These are phyloP conservation scores for Protomyces gravidus DNA, from an alignment of 1,139 yeast species.

Conservation along the genomic window DNA sequence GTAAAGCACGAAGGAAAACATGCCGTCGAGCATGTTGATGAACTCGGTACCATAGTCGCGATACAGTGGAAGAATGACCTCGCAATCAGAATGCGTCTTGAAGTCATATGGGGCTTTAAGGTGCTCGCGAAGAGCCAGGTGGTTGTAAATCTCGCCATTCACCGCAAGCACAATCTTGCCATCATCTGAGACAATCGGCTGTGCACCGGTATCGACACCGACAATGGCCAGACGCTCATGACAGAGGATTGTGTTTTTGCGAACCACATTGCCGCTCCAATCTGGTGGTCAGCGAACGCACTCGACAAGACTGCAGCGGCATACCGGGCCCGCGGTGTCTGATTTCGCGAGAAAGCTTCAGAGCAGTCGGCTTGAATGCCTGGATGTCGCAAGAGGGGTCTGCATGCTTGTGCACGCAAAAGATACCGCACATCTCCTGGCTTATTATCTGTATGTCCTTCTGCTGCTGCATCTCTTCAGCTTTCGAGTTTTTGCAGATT, in stretches of 20 bases:
- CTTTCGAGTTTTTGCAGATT: too few relatives aligned
- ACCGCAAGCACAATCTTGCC: conserved; percentile 73
- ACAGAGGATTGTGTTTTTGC: conserved; percentile 57
- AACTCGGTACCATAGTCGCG: conserved; percentile 82
- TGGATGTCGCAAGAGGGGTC: conserved; percentile 54
- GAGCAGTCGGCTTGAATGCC: conserved; percentile 77
- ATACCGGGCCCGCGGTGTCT: conserved; percentile 97
- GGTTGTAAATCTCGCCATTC: conserved; percentile 98
- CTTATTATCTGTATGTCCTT: too few relatives aligned
- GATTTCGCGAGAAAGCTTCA: conserved; percentile 72
- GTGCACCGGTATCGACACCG: conserved; percentile 70
- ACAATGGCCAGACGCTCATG: conserved; percentile 66
- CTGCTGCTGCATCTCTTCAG: too few relatives aligned
- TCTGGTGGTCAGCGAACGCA: conserved; percentile 44
- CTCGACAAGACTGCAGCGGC: conserved; percentile 44
- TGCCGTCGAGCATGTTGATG: conserved; percentile 91
- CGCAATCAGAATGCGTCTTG: conserved; percentile 92
- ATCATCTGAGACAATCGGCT: conserved; percentile 82
- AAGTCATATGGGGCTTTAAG: conserved; percentile 60
- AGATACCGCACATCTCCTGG: conserved; percentile 31
- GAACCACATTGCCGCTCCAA: conserved; percentile 86
- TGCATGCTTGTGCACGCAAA: conserved; percentile 84
- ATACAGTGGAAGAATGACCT: conserved; percentile 89
- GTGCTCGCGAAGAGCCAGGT: conserved; percentile 76
- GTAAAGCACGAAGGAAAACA: conserved; percentile 92